Percentiles rank a stretch among this genome's conserved stretches.
Evolutionary conservation across 805 yeast species (phyloP).

Genomic region (Pichia nanzhaoensis): DNA sequence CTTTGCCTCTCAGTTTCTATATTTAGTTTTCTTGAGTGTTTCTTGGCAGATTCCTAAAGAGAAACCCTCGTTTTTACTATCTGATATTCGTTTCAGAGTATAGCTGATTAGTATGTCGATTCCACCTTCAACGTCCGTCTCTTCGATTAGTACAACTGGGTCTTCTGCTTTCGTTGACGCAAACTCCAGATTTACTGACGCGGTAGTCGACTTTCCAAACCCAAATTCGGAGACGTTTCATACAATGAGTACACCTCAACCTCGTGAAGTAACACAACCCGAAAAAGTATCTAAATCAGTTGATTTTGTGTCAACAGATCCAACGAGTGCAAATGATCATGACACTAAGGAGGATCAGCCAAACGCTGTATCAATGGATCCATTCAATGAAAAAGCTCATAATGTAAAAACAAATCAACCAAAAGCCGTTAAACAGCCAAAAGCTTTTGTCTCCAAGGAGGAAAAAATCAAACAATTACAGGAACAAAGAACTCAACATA

Average conservation of each 20-base stretch:
- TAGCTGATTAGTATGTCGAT: constrained; percentile 1
- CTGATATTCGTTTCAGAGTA: neutral
- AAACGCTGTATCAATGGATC: too few relatives aligned
- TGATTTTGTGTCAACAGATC: too few relatives aligned
- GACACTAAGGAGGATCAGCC: too few relatives aligned
- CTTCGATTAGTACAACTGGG: constrained; percentile 14
- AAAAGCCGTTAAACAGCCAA: constrained; percentile 5
- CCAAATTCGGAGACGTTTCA: neutral
- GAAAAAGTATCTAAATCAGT: neutral
- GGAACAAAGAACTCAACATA: constrained; percentile 9
- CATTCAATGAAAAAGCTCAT: too few relatives aligned
- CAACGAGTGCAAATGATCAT: too few relatives aligned
- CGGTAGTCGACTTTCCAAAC: neutral
- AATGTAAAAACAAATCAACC: constrained; percentile 9
- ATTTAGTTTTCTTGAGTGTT: too few relatives aligned
- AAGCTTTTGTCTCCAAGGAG: constrained; percentile 6
- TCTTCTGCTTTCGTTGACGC: constrained; percentile 20
- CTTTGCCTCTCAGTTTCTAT: too few relatives aligned
- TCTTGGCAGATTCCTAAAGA: too few relatives aligned
- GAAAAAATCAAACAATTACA: constrained; percentile 7
- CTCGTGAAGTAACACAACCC: too few relatives aligned
- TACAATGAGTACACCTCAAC: neutral
- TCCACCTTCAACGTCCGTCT: constrained; percentile 10
- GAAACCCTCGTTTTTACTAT: too few relatives aligned
- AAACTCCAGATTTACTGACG: constrained; percentile 9